Base-by-base conservation (phyloP, 768 basidiomycete species). In the Russula dissimulans region DNA sequence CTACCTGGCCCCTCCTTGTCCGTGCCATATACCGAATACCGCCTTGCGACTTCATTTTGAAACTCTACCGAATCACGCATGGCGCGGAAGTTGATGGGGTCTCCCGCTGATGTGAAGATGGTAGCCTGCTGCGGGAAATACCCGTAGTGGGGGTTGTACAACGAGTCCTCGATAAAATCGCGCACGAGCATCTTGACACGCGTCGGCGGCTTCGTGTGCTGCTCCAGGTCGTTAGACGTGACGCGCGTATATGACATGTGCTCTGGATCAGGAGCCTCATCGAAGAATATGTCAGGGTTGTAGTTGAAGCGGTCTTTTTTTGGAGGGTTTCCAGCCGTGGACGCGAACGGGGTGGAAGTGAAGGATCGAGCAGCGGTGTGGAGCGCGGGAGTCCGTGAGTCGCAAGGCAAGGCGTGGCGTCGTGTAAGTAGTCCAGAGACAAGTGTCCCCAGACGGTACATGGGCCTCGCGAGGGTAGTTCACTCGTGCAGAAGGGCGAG, bases 61-160 rank as follows among this genome's bases (percentile, higher is more conserved):
- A 97, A 97, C 60, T 91, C 83, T 0, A 78, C 76, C 15, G 81
- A 78, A 68, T 90, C 83, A 57, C 81, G 79, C 67, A 95, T 75
- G 3, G 72, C 68, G 8, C 72, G 67, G 70, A 97, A 97, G 68
- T 92, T 78, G 66, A 95, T 85, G 22, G 75, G 70, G 4, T 70
- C 71, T 36, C 82, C 77, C 15, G 82, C 76, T 1, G 82, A 77
- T 42, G 85, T 84, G 71, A 97, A 91, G 64, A 99, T 98, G 47
- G 84, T 87, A 1, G 90, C 95, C 68, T 93, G 89, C 67, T 89
- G 88, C 34, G 92, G 85, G 71, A 99, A 98, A 74, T 99, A 99
- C 41, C 97, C 97, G 70, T 99, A 98, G 72, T 95, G 76, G 4
- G 93, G 95, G 71, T 99, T 98, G 76, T 99, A 99, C 41, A 99